Evolutionary conservation across 2,329 filamentous ascomycete genomes (phyloP), one percentile per base, ranked within the genome.

Genomic region (Ambrosiella xylebori): DNA sequence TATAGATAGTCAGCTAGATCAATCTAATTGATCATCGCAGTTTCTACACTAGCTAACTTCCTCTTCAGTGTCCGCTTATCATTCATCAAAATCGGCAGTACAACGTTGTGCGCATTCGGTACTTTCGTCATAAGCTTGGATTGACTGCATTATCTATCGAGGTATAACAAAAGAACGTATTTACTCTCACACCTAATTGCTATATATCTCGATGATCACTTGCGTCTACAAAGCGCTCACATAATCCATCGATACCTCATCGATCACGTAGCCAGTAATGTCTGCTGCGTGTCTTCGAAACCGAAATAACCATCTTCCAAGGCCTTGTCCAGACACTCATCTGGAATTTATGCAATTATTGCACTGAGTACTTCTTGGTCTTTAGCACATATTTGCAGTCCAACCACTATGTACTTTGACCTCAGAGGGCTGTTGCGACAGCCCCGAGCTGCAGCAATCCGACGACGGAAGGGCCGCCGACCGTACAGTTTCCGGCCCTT

Each of bases 401-500:
- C 19, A 8, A 36, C 9, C 19, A 15, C 12, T 11, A 51, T 51
- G 47, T 1, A 15, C 17, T 51, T 19, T 1, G 6, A 27, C 19
- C 17, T 19, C 27, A 27, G 17, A 15, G 47, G 47, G 19, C 19
- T n/a, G 17, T 36, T 35, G 47, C 47, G 47, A 35, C 47, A 51
- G 17, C 47, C 17, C 19, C 27, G 47, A 19, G 3, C 6, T 15
- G 17, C 17, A n/a, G 47, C 47, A 7, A 35, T n/a, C 2, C 17
- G 17, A 19, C 27, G 12, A 35, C 6, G n/a, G 3, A 35, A 12
- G n/a, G 35, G 5, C 4, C 38, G 38, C 4, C 56, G 54, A 13
- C 55, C 15, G n/a, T 37, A 45, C 3, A 38, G 51, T 15, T 40
- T 61, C 15, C 51, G 51, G 35, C 55, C 55, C 11, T 59, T 59